Percentiles rank a stretch among this genome's conserved stretches.
These are phyloP conservation scores for Coffea eugenioides DNA, from an alignment of 257 asterid species.

Conservation along the genomic window DNA sequence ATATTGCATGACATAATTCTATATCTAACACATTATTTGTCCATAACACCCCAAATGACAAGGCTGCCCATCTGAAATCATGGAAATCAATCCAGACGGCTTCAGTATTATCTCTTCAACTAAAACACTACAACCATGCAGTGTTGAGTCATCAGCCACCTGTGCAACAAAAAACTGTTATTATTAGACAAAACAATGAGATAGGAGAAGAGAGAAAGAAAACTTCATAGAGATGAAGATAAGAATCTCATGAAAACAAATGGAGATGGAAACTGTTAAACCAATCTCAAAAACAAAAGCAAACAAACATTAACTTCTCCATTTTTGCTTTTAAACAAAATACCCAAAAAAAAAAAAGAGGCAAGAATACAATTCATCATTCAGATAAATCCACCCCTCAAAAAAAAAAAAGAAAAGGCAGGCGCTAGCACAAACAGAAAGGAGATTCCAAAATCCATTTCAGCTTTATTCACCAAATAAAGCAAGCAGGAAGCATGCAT, in stretches of 20 bases:
- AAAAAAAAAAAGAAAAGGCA: not conserved
- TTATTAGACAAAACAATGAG: not conserved
- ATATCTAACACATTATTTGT: not conserved
- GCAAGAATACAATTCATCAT: not conserved
- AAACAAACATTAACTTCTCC: not conserved
- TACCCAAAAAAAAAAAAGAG: not conserved
- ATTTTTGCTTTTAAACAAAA: not conserved
- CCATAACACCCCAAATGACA: constrained; percentile 28
- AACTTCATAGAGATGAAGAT: not conserved
- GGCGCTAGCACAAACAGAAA: not conserved
- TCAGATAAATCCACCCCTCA: not conserved
- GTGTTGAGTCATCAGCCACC: constrained; percentile 97
- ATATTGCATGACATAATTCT: not conserved
- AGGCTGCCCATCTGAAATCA: constrained; percentile 69
- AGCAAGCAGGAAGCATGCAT: not conserved
- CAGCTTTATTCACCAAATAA: not conserved
- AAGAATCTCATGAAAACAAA: not conserved
- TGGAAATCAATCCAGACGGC: constrained; percentile 86
- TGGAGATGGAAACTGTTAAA: not conserved
- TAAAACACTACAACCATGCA: constrained; percentile 96
- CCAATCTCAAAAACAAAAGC: not conserved
- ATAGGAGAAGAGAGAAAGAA: not conserved
- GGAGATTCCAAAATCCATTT: too few relatives aligned
- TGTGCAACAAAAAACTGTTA: constrained; percentile 19
- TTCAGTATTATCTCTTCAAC: constrained; percentile 91